A percentile compares a stretch with the other conserved stretches of the same genome.
Conservation (phyloP, 2,329 filamentous ascomycete species). For the Leptodontidium sp. region DNA sequence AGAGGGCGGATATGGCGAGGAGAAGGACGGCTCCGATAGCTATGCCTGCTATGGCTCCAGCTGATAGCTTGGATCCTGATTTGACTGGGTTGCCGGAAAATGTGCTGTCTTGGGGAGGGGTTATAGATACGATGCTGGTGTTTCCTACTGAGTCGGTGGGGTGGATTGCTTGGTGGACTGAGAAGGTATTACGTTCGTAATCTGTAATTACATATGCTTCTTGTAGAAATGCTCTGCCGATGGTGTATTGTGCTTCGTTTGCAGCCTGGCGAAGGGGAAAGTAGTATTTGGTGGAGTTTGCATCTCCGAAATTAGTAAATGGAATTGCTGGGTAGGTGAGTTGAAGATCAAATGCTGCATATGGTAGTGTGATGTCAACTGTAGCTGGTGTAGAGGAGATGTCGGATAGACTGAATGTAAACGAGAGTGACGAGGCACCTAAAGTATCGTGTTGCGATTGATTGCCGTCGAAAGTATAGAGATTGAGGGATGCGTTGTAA, state of each 20-base stretch:
- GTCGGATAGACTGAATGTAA: constrained; percentile 66
- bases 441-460: constrained; percentile 59
- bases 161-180: constrained; percentile 45
- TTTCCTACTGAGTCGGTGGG: constrained; percentile 38
- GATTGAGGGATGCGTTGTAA: constrained; percentile 67
- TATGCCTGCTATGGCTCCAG: constrained; percentile 41
- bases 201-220: constrained; percentile 49
- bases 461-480: constrained; percentile 70
- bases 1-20: constrained; percentile 28
- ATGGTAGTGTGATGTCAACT: constrained; percentile 47
- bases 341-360: constrained; percentile 46
- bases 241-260: constrained; percentile 45
- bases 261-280: constrained; percentile 45
- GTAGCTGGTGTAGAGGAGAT: constrained; percentile 53
- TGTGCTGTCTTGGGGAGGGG: constrained; percentile 40
- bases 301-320: constrained; percentile 56
- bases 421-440: constrained; percentile 54
- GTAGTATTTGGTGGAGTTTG: constrained; percentile 49
- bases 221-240: constrained; percentile 48
- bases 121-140: constrained; percentile 39
- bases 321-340: constrained; percentile 42
- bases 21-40: constrained; percentile 34
- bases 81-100: constrained; percentile 30
- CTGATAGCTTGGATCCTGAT: constrained; percentile 17
- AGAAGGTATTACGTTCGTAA: constrained; percentile 46